A percentile compares a stretch with the other conserved stretches of the same genome.
These are phyloP conservation scores for Hypoxylon sp. DNA, from an alignment of 2,329 filamentous ascomycete genomes.

Conservation along the genomic window DNA sequence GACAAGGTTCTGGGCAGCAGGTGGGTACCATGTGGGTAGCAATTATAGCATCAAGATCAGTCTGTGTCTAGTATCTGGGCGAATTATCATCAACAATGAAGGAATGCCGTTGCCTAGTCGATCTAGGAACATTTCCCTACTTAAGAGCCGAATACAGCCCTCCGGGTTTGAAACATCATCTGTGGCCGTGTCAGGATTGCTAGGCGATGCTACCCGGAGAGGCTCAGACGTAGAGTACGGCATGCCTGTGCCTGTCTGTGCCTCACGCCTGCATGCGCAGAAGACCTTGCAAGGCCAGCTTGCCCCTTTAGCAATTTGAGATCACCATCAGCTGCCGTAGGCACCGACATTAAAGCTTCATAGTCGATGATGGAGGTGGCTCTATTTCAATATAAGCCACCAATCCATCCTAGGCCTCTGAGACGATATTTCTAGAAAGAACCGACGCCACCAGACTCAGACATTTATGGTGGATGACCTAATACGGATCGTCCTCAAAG, in stretches of 20 bases:
- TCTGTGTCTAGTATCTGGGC: constrained; percentile 18
- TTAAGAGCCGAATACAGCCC: constrained; percentile 14
- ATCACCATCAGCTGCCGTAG: constrained; percentile 23
- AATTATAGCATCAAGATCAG: constrained; percentile 31
- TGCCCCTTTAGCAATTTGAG: constrained; percentile 18
- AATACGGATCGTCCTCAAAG: constrained; percentile 18
- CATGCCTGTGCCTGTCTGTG: constrained; percentile 27
- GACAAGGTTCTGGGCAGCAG: constrained; percentile 10
- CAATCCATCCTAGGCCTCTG: constrained; percentile 8
- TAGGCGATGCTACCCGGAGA: constrained; percentile 14
- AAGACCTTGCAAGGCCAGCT: constrained; percentile 10
- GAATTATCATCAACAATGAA: constrained; percentile 23
- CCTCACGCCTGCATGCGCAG: constrained; percentile 23
- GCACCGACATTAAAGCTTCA: constrained; percentile 25
- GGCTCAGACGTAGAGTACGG: constrained; percentile 26
- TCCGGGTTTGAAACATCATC: constrained; percentile 21
- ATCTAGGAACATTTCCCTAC: constrained; percentile 17
- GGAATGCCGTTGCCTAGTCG: constrained; percentile 27
- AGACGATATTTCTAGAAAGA: constrained; percentile 2
- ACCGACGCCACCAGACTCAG: background rate
- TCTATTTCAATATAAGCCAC: constrained; percentile 12
- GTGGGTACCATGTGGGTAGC: constrained; percentile 29
- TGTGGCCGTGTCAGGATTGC: constrained; percentile 4
- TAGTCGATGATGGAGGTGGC: background rate
- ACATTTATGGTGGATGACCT: constrained; percentile 10